Percentiles rank a stretch among this genome's conserved stretches.
These are phyloP conservation scores for Pestalotiopsis sp. DNA, from an alignment of 2,329 filamentous ascomycete species.

Conservation along the genomic window DNA sequence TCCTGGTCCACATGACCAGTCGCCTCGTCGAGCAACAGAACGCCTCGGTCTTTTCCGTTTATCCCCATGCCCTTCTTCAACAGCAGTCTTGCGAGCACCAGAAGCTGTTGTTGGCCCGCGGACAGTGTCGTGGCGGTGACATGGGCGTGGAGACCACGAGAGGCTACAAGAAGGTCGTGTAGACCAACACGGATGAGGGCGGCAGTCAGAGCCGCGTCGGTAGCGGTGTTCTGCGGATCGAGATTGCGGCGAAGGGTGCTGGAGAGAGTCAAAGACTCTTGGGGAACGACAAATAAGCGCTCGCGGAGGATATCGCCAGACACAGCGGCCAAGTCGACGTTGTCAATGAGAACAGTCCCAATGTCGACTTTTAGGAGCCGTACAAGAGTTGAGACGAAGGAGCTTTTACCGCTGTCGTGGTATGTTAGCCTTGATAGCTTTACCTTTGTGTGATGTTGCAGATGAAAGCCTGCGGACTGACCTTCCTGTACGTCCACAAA, in stretches of 20 bases:
- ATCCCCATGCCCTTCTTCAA: background rate
- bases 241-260: slow-evolving; percentile 7
- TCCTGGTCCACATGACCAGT: background rate
- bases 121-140: background rate
- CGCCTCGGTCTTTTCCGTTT: background rate
- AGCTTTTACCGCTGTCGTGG: slow-evolving; percentile 2
- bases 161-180: background rate
- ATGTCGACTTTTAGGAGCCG: background rate
- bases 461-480: background rate
- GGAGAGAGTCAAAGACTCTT: background rate
- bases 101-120: slow-evolving; percentile 8
- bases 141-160: background rate
- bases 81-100: background rate
- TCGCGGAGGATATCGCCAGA: background rate
- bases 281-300: background rate
- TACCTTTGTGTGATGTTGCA: background rate
- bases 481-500: slow-evolving; percentile 16
- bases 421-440: background rate
- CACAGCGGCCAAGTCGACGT: background rate
- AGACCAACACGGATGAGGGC: slow-evolving; percentile 18
- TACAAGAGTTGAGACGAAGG: background rate
- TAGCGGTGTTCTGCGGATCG: slow-evolving; percentile 20
- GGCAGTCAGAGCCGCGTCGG: slow-evolving; percentile 33
- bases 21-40: slow-evolving; percentile 8
- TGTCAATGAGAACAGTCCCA: background rate